Evolutionary conservation across 495 filamentous ascomycete genomes (phyloP), one percentile per base, ranked within the genome.

Genomic region (Echria macrotheca): DNA sequence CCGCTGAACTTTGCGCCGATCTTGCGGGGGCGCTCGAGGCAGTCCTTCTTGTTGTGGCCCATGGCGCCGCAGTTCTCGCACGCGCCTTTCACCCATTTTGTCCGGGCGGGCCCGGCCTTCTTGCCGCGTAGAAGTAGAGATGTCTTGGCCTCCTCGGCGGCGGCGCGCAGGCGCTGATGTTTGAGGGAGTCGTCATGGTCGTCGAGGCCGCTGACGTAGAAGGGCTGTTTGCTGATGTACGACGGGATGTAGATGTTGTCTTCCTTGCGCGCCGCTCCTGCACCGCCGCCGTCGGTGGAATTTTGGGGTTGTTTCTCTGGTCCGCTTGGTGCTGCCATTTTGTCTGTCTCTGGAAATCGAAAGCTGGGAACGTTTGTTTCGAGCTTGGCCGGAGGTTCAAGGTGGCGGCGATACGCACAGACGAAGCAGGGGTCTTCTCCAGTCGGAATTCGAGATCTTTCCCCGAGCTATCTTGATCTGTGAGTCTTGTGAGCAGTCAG

Each of bases 11-110:
- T 88, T 3, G 93, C 93, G 41, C 94, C 94, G 23, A 86, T 79
- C 52, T 94, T 94, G 51, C 93, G 79, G 9, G 91, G 94, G 50
- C 91, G 81, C 61, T 82, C 89, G 37, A 97, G 71, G 61, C 93
- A 98, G 56, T 95, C 91, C 60, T 94, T 96, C 21, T 84, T 86
- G 63, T 93, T 94, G 71, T 98, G 93, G 55, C 87, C 89, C 83
- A 95, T 89, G 22, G 90, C 87, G 60, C 93, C 93, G 73, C 93
- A 98, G 72, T 98, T 98, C 68, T 95, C 89, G 69, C 93, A 98
- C 33, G 93, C 89, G 57, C 93, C 93, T 71, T 96, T 96, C 57
- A 94, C 87, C 69, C 87, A 98, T 62, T 96, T 97, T 52, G 93
- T 98, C 23, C 89, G 88, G 5, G 87, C 87, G 11, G 87, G 85